Conservation (phyloP, 169 alveolate species). For the Toxoplasma gondii region DNA sequence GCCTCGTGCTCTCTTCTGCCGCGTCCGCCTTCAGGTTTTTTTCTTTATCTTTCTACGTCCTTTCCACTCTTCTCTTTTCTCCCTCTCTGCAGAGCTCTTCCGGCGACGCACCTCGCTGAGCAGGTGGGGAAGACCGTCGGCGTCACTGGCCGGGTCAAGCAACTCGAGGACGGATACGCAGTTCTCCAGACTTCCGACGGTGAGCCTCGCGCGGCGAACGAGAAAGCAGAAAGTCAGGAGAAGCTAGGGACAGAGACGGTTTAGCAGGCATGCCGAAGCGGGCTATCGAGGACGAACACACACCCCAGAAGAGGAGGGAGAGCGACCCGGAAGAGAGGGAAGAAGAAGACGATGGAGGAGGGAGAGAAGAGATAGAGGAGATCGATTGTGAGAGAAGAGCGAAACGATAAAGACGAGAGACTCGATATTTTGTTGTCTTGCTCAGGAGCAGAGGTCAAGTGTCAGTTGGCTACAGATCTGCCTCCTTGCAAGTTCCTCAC, state of each 20-base stretch:
- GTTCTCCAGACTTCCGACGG: conserved; percentile 1
- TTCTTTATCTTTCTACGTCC: background rate
- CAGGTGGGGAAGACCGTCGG: background rate
- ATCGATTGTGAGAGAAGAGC: no score
- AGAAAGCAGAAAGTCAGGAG: background rate
- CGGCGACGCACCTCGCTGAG: background rate
- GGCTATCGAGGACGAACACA: no score
- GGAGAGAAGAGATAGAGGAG: no score
- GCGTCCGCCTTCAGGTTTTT: background rate
- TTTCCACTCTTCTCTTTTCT: background rate
- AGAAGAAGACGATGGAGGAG: no score
- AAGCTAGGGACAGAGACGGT: no score
- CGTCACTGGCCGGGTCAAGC: conserved; percentile 29
- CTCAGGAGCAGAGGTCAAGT: background rate
- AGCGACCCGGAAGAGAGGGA: no score
- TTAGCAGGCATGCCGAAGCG: no score
- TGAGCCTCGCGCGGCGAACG: background rate
- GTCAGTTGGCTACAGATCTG: background rate
- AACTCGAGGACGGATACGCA: conserved; percentile 1
- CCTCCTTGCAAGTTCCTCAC: background rate
- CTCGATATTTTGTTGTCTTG: background rate
- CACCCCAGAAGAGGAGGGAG: no score
- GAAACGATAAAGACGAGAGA: no score
- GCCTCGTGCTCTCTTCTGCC: background rate
- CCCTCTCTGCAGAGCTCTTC: background rate